Conservation (phyloP, 805 yeast species). For the Alloascoidea hylecoeti region DNA sequence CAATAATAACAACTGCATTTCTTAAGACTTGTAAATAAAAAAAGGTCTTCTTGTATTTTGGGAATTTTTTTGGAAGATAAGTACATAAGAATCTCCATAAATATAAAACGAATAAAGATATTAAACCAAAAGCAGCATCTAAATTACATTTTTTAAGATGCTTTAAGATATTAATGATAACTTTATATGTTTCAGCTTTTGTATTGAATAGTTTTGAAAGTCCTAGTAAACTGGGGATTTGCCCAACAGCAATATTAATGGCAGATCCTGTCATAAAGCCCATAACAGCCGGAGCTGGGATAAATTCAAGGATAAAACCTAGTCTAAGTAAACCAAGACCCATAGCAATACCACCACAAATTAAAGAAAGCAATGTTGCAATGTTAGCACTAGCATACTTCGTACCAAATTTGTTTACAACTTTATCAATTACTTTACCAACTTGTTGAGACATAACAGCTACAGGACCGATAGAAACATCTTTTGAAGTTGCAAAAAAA, state of each 20-base stretch:
- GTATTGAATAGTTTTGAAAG: slow-evolving; percentile 50
- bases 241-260: slow-evolving; percentile 67
- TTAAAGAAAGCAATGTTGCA: slow-evolving; percentile 66
- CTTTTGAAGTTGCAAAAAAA: slow-evolving; percentile 88
- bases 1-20: slow-evolving; percentile 67
- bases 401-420: slow-evolving; percentile 33
- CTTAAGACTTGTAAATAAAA: slow-evolving; percentile 69
- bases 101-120: slow-evolving; percentile 59
- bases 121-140: slow-evolving; percentile 85
- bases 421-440: slow-evolving; percentile 58
- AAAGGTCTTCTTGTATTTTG: slow-evolving; percentile 36
- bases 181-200: slow-evolving; percentile 53
- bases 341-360: slow-evolving; percentile 76
- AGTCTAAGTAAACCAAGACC: slow-evolving; percentile 74
- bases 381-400: slow-evolving; percentile 46
- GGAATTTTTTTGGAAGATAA: slow-evolving; percentile 47
- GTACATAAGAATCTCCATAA: slow-evolving; percentile 54
- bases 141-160: slow-evolving; percentile 51
- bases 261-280: slow-evolving; percentile 97
- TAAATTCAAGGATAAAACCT: slow-evolving; percentile 80
- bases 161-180: slow-evolving; percentile 59
- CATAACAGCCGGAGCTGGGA: slow-evolving; percentile 82
- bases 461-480: slow-evolving; percentile 92
- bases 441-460: slow-evolving; percentile 90
- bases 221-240: slow-evolving; percentile 80